Evolutionary conservation across 441 rosid species (phyloP).

Genomic region (Brassica hybrid): DNA sequence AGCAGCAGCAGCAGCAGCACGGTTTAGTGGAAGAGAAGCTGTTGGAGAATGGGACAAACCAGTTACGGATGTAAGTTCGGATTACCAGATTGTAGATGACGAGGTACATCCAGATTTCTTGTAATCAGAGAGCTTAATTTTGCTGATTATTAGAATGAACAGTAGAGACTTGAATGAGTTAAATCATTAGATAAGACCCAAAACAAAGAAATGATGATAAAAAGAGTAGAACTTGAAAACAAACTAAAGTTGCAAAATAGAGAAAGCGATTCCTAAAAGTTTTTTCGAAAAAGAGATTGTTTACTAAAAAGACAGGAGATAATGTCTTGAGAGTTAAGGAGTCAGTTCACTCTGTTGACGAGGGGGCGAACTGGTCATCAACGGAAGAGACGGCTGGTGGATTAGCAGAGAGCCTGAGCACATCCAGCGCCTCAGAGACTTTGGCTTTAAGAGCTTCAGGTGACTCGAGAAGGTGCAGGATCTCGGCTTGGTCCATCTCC

Average conservation of each 20-base stretch:
- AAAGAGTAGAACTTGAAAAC: not conserved
- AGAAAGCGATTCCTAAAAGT: conserved; percentile 14
- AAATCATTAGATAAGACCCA: not conserved
- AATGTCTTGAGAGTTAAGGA: conserved; percentile 7
- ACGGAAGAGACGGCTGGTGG: conserved; percentile 40
- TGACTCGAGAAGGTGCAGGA: conserved; percentile 71
- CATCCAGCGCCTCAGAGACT: conserved; percentile 77
- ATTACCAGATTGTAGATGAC: conserved; percentile 62
- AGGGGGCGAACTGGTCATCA: conserved; percentile 48
- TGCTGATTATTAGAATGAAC: no score
- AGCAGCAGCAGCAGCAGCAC: not conserved
- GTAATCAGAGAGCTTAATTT: conserved; percentile 18
- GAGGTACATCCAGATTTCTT: conserved; percentile 73
- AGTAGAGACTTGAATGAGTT: not conserved
- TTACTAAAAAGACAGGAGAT: conserved; percentile 1
- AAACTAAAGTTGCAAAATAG: conserved; percentile 21
- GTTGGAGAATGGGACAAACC: conserved; percentile 27
- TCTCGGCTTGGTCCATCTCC: conserved; percentile 90
- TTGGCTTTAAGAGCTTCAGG: conserved; percentile 76
- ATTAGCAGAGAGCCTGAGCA: conserved; percentile 50
- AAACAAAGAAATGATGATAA: not conserved
- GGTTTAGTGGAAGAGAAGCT: not conserved
- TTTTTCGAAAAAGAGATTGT: conserved; percentile 4
- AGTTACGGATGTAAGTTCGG: conserved; percentile 32
- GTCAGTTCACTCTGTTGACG: conserved; percentile 42